These are phyloP conservation scores for Leccinum imitatum DNA, from an alignment of 768 basidiomycete species.

Conservation along the genomic window DNA sequence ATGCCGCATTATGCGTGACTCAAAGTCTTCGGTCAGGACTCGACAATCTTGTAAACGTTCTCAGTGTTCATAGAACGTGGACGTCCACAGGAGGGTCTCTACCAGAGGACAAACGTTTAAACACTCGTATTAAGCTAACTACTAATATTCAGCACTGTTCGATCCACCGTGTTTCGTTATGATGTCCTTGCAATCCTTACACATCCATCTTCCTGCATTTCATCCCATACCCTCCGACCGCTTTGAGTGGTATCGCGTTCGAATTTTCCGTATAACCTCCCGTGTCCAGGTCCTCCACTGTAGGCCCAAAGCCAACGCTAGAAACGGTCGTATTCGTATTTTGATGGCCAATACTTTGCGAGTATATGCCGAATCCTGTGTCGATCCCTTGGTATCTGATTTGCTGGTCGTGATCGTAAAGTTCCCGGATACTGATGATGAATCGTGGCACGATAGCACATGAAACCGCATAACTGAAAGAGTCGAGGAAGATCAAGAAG, in stretches of 20 bases:
- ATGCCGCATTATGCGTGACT: neutral
- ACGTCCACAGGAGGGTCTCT: no score
- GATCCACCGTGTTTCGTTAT: neutral
- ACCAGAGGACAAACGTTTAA: neutral
- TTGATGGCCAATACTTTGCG: neutral
- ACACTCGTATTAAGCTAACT: no score
- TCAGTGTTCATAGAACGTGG: neutral
- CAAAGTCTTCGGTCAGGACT: neutral
- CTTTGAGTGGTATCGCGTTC: neutral
- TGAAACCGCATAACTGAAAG: neutral
- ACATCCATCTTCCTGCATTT: neutral
- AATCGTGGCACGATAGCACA: neutral
- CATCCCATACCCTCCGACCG: neutral
- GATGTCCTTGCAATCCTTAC: neutral
- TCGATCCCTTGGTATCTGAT: neutral
- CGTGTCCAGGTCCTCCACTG: neutral
- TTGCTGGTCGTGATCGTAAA: neutral
- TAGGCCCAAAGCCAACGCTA: neutral
- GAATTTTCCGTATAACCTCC: neutral
- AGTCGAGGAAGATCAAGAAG: neutral
- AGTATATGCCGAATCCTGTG: neutral
- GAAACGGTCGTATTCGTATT: neutral
- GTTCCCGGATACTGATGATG: neutral
- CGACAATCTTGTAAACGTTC: neutral
- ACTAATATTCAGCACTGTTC: neutral